Evolutionary conservation across 1,284 basidiomycete species (phyloP).

Genomic region (Rhodotorula sp.): DNA sequence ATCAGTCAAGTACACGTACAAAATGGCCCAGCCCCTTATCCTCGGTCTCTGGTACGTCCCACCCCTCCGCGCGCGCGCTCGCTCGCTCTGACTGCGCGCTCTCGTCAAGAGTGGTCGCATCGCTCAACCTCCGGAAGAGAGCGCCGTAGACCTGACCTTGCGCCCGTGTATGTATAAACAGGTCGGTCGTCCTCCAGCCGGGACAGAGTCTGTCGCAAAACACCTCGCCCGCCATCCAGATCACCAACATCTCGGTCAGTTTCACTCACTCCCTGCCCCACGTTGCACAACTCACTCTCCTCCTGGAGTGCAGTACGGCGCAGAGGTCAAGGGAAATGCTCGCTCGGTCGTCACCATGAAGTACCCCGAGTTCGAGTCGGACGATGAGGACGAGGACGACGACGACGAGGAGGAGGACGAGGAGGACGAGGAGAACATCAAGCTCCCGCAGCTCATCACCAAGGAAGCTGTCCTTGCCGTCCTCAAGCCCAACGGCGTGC

Average conservation of each 20-base stretch:
- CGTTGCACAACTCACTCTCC: not conserved
- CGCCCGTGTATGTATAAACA: not conserved
- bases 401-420: slow-evolving; percentile 42
- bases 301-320: slow-evolving; percentile 29
- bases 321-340: slow-evolving; percentile 38
- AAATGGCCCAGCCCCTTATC: slow-evolving; percentile 32
- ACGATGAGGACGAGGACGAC: slow-evolving; percentile 49
- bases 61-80: not conserved
- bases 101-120: not conserved
- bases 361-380: slow-evolving; percentile 79
- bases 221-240: slow-evolving; percentile 38
- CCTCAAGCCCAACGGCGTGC: slow-evolving; percentile 69
- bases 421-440: slow-evolving; percentile 47
- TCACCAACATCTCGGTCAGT: slow-evolving; percentile 42
- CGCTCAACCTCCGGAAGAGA: not conserved
- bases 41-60: slow-evolving; percentile 40
- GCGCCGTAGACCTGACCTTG: not conserved
- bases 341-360: slow-evolving; percentile 76
- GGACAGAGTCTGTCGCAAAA: slow-evolving; percentile 38
- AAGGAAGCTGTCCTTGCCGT: slow-evolving; percentile 56
- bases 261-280: not conserved
- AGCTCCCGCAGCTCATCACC: slow-evolving; percentile 54
- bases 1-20: no score
- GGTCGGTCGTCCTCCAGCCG: slow-evolving; percentile 41
- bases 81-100: not conserved